phyloP scores from a whole-genome alignment of 2,329 filamentous ascomycete genomes.

The Trichophyton rubrum region DNA sequence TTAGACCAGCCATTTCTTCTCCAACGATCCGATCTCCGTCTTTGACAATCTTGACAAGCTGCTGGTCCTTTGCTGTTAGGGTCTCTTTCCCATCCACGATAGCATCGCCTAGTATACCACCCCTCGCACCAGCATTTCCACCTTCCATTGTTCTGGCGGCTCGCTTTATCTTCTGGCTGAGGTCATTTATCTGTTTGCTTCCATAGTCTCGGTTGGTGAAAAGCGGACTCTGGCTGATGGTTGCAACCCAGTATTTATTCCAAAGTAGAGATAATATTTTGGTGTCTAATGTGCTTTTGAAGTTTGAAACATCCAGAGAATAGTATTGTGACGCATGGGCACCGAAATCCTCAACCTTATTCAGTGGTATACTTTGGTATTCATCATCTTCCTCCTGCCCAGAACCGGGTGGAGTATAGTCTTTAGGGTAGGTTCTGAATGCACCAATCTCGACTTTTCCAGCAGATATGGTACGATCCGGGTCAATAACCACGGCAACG shows the following conservation, averaged over 20 bases:
- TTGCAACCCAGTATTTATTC: constrained; percentile 90
- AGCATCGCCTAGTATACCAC: constrained; percentile 14
- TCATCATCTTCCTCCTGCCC: constrained; percentile 31
- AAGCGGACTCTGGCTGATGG: constrained; percentile 77
- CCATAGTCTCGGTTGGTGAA: constrained; percentile 88
- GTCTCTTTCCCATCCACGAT: constrained; percentile 4
- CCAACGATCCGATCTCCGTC: constrained; percentile 46
- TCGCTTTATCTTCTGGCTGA: constrained; percentile 68
- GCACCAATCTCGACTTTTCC: constrained; percentile 96
- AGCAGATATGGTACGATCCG: constrained; percentile 84
- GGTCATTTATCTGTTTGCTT: constrained; percentile 81
- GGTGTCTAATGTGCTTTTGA: constrained; percentile 82
- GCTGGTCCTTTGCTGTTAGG: constrained; percentile 28
- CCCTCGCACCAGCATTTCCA: constrained; percentile 10
- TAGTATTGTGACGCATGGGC: constrained; percentile 88
- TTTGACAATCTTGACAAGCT: constrained; percentile 42
- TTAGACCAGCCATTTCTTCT: constrained; percentile 39
- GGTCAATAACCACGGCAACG: constrained; percentile 90
- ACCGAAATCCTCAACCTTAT: constrained; percentile 90
- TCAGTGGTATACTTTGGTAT: constrained; percentile 61
- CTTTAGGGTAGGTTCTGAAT: constrained; percentile 77
- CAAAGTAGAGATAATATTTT: constrained; percentile 79
- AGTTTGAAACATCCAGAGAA: constrained; percentile 78
- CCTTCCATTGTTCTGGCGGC: constrained; percentile 37
- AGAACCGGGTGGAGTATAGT: constrained; percentile 46